Base-by-base conservation (phyloP, 2,329 filamentous ascomycete species). In the Sclerotinia borealis region DNA sequence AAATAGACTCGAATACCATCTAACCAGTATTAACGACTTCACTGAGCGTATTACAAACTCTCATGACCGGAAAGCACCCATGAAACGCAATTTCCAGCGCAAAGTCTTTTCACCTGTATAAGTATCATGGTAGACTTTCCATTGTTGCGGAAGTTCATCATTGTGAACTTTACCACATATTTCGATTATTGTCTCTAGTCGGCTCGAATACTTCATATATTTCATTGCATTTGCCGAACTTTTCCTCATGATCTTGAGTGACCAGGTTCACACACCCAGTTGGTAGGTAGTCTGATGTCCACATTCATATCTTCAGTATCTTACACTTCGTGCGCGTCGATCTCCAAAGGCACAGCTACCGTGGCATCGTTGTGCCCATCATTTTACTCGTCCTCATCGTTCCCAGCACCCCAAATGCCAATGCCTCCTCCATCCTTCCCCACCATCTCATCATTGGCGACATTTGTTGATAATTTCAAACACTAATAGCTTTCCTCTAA, bases 401-500 rank as follows among this genome's bases (percentile, higher is more conserved):
- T n/a, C 39, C 25, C 29, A 45, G 54, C n/a, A 45, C 10, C n/a
- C 39, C 27, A 56, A 34, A 45, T 9, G 7, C n/a, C 19, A 0
- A 37, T 37, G n/a, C 39, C 11, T 22, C 39, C 11, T 22, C 15
- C 8, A 56, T 34, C 22, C 15, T 45, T 39, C 39, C 39, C 54
- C 39, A 22, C 54, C 5, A 17, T 45, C 19, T 9, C 25, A 43
- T 31, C 41, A 27, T 45, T 45, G 19, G 39, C 27, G 29, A 45
- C 29, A 1, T 45, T 56, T 45, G 9, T 55, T 45, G 27, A 27
- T 31, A 47, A 41, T 45, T n/a, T 27, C 29, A 45, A 22, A 19
- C 29, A 45, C 54, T 19, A 45, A 25, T 5, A n/a, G 13, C 27
- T 15, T n/a, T 25, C n/a, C 41, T 19, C 8, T 58, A 75, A 69